Percentiles rank a stretch among this genome's conserved stretches.
These are phyloP conservation scores for Salinomyces thailandicus DNA, from an alignment of 2,329 filamentous ascomycete species.

Conservation along the genomic window DNA sequence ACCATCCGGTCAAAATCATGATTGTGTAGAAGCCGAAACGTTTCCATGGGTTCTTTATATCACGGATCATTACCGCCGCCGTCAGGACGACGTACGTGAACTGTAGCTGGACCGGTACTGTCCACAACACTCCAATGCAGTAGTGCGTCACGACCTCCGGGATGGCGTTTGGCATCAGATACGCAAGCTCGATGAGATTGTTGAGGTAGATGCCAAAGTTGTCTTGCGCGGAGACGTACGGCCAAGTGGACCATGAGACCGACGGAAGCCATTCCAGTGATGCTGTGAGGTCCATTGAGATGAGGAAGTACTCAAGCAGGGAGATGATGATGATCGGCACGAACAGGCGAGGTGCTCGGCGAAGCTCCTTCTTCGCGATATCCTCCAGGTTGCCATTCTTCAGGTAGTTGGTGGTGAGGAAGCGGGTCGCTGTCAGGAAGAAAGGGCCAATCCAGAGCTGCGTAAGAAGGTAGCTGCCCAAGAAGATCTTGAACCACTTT, in stretches of 20 bases:
- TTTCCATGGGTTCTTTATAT: constrained; percentile 36
- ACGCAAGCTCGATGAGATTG: constrained; percentile 34
- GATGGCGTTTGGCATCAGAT: constrained; percentile 36
- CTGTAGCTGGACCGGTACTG: constrained; percentile 37
- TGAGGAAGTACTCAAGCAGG: constrained; percentile 36
- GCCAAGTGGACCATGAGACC: constrained; percentile 39
- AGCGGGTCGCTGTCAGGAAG: constrained; percentile 38
- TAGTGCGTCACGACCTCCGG: constrained; percentile 38
- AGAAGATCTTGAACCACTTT: constrained; percentile 31
- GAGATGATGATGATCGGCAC: constrained; percentile 35
- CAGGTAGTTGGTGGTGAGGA: constrained; percentile 33
- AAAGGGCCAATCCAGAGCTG: constrained; percentile 40
- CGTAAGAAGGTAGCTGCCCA: constrained; percentile 34
- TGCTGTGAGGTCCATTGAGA: constrained; percentile 32
- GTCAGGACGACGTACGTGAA: constrained; percentile 34
- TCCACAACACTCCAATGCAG: constrained; percentile 39
- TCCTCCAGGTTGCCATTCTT: constrained; percentile 32
- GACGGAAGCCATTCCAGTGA: constrained; percentile 35
- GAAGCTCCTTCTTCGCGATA: constrained; percentile 35
- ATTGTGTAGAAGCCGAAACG: constrained; percentile 34
- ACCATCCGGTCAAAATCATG: constrained; percentile 36
- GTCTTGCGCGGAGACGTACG: constrained; percentile 30
- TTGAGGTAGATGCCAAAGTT: constrained; percentile 33
- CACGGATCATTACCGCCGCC: constrained; percentile 31
- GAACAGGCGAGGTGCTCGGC: constrained; percentile 34